A percentile compares a stretch with the other conserved stretches of the same genome.
Conservation (phyloP, 257 asterid genomes). For the Mitragyna speciosa region DNA sequence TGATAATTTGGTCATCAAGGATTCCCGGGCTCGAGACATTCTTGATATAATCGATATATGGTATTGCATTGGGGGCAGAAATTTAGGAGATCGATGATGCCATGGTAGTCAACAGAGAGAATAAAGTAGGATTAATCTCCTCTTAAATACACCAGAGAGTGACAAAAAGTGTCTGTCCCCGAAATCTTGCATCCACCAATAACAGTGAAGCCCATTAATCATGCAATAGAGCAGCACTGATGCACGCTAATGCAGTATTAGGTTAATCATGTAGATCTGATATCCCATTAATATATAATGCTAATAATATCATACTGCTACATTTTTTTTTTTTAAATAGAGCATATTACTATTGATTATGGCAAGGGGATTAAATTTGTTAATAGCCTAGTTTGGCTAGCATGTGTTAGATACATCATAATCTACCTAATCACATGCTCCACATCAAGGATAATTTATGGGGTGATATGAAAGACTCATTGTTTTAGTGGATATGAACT, state of each 20-base stretch:
- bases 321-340: too few species aligned
- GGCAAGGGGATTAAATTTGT: constrained; percentile 13
- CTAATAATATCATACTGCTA: too few species aligned
- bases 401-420: constrained; percentile 79
- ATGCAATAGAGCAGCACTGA: constrained; percentile 25
- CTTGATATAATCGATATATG: not conserved
- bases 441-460: constrained; percentile 28
- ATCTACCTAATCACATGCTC: constrained; percentile 81
- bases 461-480: not conserved
- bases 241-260: constrained; percentile 24
- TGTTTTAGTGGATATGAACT: not conserved
- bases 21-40: constrained; percentile 22
- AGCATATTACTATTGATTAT: not conserved
- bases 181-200: constrained; percentile 39
- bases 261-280: constrained; percentile 34
- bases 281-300: constrained; percentile 10
- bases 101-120: constrained; percentile 10
- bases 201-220: constrained; percentile 60
- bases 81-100: constrained; percentile 11
- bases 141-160: not conserved
- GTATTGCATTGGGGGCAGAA: constrained; percentile 1
- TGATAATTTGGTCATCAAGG: not conserved
- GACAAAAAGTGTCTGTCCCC: constrained; percentile 1
- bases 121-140: not conserved
- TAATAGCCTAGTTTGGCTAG: constrained; percentile 34